Percentiles rank a stretch among this genome's conserved stretches.
Evolutionary conservation across 78 protist species (phyloP).

Genomic region (Protostelium mycophagum): DNA sequence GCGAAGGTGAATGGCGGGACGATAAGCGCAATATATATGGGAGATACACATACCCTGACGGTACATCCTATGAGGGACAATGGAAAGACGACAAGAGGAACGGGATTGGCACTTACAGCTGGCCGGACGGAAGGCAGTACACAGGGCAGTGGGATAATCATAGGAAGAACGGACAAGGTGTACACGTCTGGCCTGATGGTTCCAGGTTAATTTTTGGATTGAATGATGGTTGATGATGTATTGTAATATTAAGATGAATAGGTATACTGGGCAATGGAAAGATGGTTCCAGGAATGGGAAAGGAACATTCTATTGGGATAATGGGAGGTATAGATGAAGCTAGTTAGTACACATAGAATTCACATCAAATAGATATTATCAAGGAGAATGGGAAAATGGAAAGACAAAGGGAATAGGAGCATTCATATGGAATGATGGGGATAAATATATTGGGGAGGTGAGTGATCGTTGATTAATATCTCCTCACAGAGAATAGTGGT

Average conservation of each 20-base stretch:
- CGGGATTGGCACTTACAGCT: not conserved
- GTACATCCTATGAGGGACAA: not conserved
- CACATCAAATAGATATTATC: not conserved
- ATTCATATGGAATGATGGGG: not conserved
- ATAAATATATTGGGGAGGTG: not conserved
- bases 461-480: not conserved
- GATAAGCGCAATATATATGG: not conserved
- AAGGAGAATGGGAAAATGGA: not conserved
- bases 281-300: not conserved
- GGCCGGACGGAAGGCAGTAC: conserved; percentile 1
- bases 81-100: not conserved
- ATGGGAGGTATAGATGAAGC: not conserved
- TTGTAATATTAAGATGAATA: not conserved
- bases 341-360: too few relatives aligned
- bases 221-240: too few relatives aligned
- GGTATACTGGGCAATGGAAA: not conserved
- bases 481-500: not conserved
- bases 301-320: not conserved
- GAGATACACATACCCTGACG: not conserved
- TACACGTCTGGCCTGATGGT: not conserved
- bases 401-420: not conserved
- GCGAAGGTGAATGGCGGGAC: not conserved
- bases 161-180: not conserved
- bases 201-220: not conserved
- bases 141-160: not conserved